These are phyloP conservation scores for Triticum urartu DNA, from an alignment of 176 grass and related monocot species.

Conservation along the genomic window DNA sequence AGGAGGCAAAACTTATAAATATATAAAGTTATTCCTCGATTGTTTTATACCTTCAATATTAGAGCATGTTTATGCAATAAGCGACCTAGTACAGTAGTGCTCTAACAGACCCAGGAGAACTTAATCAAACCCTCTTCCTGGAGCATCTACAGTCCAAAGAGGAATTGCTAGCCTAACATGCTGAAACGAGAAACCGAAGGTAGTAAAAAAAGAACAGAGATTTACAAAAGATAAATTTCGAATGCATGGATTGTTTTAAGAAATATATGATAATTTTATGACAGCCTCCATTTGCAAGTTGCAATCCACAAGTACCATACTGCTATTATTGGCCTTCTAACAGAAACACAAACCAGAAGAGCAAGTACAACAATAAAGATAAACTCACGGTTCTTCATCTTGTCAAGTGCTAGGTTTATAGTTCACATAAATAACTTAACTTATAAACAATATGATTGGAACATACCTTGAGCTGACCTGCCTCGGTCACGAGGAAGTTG, in stretches of 20 bases:
- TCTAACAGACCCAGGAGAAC: background rate
- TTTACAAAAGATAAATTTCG: background rate
- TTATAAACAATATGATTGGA: conserved; percentile 17
- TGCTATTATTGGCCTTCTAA: background rate
- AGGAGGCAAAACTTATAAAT: background rate
- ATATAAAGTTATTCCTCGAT: background rate
- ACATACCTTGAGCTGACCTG: conserved; percentile 89
- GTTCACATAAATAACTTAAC: conserved; percentile 18
- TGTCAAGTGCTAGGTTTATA: background rate
- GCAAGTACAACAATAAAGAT: background rate
- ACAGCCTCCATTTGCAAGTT: conserved; percentile 4
- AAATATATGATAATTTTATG: background rate
- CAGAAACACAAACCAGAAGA: conserved; percentile 13
- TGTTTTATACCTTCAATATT: background rate
- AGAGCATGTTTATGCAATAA: background rate
- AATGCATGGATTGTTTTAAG: background rate
- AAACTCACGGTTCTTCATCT: background rate
- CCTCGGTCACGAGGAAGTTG: conserved; percentile 84
- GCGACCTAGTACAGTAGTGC: background rate
- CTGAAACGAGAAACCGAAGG: background rate
- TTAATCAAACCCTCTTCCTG: background rate
- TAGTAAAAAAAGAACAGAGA: background rate
- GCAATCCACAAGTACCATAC: conserved; percentile 3
- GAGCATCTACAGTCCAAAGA: background rate
- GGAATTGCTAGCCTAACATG: conserved; percentile 5